Percentiles rank a stretch among this genome's conserved stretches.
Conservation (phyloP, 306 rosid species). For the Casuarina equisetifolia region DNA sequence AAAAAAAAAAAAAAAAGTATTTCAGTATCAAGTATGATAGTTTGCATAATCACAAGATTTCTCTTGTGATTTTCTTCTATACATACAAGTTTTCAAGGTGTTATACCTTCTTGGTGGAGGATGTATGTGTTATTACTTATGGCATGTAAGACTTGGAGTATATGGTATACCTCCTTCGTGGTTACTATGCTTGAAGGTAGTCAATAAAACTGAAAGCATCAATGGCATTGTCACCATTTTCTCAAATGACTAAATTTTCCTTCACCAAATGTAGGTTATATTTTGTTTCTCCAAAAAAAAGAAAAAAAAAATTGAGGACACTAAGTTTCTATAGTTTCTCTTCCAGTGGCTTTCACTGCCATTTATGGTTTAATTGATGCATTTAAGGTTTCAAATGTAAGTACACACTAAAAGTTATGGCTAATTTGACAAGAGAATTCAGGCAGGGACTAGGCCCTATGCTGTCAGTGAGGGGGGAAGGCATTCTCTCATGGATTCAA, state of each 20-base stretch:
- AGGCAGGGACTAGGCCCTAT: constrained; percentile 58
- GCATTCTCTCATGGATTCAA: constrained; percentile 59
- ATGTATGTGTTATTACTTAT: background rate
- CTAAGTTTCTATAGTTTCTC: background rate
- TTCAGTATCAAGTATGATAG: background rate
- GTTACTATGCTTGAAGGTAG: background rate
- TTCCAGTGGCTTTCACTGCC: background rate
- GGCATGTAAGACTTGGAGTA: background rate
- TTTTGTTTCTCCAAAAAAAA: too few relatives aligned
- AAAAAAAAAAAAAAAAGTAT: background rate
- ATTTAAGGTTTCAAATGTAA: constrained; percentile 15
- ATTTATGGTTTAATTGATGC: background rate
- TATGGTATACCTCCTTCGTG: background rate
- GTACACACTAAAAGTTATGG: constrained; percentile 3
- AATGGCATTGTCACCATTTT: background rate
- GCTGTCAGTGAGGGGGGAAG: constrained; percentile 65
- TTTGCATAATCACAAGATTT: too few relatives aligned
- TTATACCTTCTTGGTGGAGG: background rate
- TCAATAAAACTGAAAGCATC: background rate
- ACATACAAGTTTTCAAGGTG: background rate
- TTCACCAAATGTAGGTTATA: too few relatives aligned
- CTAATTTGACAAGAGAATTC: constrained; percentile 51
- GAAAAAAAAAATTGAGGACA: background rate
- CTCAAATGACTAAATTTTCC: background rate
- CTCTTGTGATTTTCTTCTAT: background rate